Evolutionary conservation across 768 basidiomycete genomes (phyloP).

Genomic region (Mycena galericulata): DNA sequence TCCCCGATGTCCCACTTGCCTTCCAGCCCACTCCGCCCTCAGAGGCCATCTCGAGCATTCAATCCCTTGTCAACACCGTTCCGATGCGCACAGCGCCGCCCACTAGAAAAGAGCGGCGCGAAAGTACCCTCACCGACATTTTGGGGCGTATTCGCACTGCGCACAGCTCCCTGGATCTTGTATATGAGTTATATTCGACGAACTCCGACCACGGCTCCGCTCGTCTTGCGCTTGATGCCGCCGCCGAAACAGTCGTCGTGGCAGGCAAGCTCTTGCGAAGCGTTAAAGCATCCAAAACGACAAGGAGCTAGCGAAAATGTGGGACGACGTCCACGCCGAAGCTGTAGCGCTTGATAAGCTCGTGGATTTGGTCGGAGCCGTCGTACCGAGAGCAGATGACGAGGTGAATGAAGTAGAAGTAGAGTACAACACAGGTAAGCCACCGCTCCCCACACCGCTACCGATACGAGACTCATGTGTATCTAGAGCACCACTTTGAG

Average conservation of each 20-base stretch:
- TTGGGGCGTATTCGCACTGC: constrained; percentile 22
- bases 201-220: constrained; percentile 22
- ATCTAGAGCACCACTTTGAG: constrained; percentile 32
- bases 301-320: constrained; percentile 14
- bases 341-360: constrained; percentile 23
- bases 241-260: constrained; percentile 18
- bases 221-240: constrained; percentile 25
- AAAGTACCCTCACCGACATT: constrained; percentile 20
- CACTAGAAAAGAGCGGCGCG: constrained; percentile 26
- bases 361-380: constrained; percentile 23
- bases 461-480: constrained; percentile 12
- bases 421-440: constrained; percentile 26
- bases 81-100: constrained; percentile 10
- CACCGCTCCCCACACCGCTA: not conserved
- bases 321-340: constrained; percentile 24
- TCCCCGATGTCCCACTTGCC: constrained; percentile 18
- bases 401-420: constrained; percentile 5
- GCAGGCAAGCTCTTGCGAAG: constrained; percentile 29
- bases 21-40: constrained; percentile 17
- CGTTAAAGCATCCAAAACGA: constrained; percentile 19
- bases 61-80: constrained; percentile 9
- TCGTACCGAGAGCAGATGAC: constrained; percentile 16
- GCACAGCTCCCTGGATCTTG: constrained; percentile 2
- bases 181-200: constrained; percentile 11
- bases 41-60: constrained; percentile 21